Conservation (phyloP, 2,329 filamentous ascomycete species). For the Coniella vitis region DNA sequence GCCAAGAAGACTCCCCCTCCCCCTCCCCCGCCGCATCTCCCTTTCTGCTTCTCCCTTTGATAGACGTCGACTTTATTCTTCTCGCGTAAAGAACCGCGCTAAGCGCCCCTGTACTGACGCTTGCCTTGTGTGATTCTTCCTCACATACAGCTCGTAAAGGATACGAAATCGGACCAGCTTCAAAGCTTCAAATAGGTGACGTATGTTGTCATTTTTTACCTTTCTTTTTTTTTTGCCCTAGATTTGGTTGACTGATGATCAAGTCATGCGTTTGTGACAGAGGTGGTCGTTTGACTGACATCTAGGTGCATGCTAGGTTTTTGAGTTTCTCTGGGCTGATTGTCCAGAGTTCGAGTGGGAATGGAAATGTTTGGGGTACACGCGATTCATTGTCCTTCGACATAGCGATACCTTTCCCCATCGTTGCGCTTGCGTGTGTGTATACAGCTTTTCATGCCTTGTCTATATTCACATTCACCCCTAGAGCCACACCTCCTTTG, state of each 20-base stretch:
- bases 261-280: too few species aligned
- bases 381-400: conserved; percentile 30
- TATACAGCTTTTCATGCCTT: conserved; percentile 6
- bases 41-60: neutral
- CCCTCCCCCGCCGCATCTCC: neutral
- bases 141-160: conserved; percentile 25
- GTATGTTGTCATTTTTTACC: conserved; percentile 22
- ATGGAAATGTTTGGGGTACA: conserved; percentile 32
- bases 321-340: conserved; percentile 33
- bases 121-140: conserved; percentile 1
- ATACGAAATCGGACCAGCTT: conserved; percentile 29
- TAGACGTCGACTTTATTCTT: neutral
- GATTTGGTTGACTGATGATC: too few species aligned
- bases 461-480: neutral
- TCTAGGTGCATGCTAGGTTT: conserved; percentile 21
- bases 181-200: conserved; percentile 29
- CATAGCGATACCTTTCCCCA: conserved; percentile 30
- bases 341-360: conserved; percentile 30
- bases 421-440: conserved; percentile 31
- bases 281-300: neutral
- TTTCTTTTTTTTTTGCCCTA: neutral
- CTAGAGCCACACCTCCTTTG: too few species aligned
- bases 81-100: neutral
- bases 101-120: conserved; percentile 5
- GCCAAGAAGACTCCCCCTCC: neutral